Evolutionary conservation across 2,329 filamentous ascomycete species (phyloP), one percentile per base, ranked within the genome.

Genomic region (Sporothrix luriei): DNA sequence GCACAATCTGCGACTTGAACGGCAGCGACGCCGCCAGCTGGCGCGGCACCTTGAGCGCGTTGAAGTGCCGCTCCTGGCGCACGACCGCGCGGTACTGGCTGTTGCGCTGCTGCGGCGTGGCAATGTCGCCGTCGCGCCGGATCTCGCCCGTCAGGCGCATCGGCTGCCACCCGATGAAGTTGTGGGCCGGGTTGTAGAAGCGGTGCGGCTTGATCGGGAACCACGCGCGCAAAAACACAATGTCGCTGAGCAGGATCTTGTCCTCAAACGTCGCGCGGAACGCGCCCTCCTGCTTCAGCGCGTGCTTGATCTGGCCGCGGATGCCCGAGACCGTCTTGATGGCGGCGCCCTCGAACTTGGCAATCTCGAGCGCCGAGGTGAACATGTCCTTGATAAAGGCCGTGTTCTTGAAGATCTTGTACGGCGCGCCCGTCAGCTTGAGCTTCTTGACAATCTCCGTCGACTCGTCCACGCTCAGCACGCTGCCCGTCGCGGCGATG

Each of bases 301-400:
- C 94, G 72, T 93, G 90, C 83, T 99, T 99, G 86, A 99, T 97
- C 80, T 99, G 95, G 72, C 95, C 95, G 54, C 95, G 88, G 72
- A 99, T 89, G 67, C 96, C 96, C 0, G 94, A 97, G 29, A 99
- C 96, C 0, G 96, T 99, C 77, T 94, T 93, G 81, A 99, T 94
- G 69, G 92, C 89, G 11, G 95, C 95, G 70, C 95, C 95, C 82
- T 99, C 95, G 77, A 99, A 99, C 78, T 98, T 99, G 76, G 95
- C 94, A 73, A 99, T 95, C 78, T 99, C 95, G 54, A 99, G 88
- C 0, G 93, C 86, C 0, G 91, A 90, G 77, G 88, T 93, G 85
- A 99, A 99, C 95, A 99, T 99, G 81, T 97, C 93, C 80, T 95
- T 96, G 82, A 99, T 93, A 78, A 99, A 99, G 51, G 95, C 94